Conservation (phyloP, 345 rosid species). For the Trapa incisa region DNA sequence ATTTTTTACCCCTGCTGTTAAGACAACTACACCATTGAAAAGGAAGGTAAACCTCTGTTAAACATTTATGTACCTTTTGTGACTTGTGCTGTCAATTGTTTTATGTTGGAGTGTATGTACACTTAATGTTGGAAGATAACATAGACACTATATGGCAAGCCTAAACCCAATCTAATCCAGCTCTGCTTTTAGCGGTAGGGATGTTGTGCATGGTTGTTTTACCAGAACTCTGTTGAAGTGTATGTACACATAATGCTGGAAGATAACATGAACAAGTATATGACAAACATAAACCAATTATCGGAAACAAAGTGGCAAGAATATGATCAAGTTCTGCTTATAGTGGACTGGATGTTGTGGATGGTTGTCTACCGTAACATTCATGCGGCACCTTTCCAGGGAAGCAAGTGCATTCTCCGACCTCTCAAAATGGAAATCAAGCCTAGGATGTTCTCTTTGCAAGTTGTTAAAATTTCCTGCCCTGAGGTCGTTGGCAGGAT, state of each 20-base stretch:
- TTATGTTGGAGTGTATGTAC: background rate
- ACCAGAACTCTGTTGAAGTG: background rate
- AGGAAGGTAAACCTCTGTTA: constrained; percentile 42
- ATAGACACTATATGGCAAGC: no score
- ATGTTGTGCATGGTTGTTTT: no score
- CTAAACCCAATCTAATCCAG: no score
- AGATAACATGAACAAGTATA: background rate
- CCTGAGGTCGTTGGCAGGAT: constrained; percentile 30
- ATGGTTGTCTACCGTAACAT: constrained; percentile 25
- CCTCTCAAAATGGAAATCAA: constrained; percentile 31
- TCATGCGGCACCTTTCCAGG: constrained; percentile 42
- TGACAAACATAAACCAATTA: background rate
- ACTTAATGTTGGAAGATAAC: background rate
- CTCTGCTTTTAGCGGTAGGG: no score
- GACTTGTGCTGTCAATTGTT: background rate
- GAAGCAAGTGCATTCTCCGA: constrained; percentile 45
- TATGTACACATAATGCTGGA: background rate
- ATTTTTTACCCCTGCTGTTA: constrained; percentile 61
- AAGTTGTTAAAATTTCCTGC: constrained; percentile 25
- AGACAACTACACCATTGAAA: constrained; percentile 40
- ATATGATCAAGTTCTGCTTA: constrained; percentile 9
- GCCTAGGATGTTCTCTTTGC: constrained; percentile 37
- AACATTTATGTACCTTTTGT: background rate
- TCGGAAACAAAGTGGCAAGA: background rate
- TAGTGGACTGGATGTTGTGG: constrained; percentile 3